Evolutionary conservation across 768 basidiomycete genomes (phyloP), one percentile per base, ranked within the genome.

Genomic region (Dentipellis fragilis): DNA sequence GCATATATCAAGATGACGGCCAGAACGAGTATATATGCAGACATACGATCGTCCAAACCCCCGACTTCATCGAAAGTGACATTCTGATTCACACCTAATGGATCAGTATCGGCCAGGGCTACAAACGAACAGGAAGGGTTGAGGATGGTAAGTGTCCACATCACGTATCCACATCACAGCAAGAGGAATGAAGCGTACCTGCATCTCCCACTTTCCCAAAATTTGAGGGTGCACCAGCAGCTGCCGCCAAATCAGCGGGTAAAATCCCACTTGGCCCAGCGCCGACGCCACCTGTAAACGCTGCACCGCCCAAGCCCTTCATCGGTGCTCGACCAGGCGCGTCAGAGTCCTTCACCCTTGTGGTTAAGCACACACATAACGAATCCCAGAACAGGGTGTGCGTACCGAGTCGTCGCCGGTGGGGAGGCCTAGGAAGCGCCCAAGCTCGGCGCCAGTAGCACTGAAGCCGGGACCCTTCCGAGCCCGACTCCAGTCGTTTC

Each of bases 41-140:
- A 21, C 84, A 66, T 63, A 93, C 93, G 95, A 54, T 92, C 89
- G 63, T 97, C 94, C 40, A 99, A 72, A 3, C 96, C 96, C 21
- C 96, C 96, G 23, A 98, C 91, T 71, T 93, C 91, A 63, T 96
- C 92, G 66, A 99, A 98, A 0, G 93, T 94, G 8, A 98, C 88
- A 60, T 89, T 91, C 61, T 84, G 80, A 63, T 94, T 93, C 8
- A 95, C 89, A 12, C 93, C 93, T 14, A 99, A 76, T 3, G 96
- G 96, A 70, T 99, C 96, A 2, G 90, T 88, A 66, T 99, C 96
- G 8, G 95, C 93, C 14, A 94, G 79, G 40, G 83, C 93, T 91
- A 58, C 47, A 54, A 45, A 39, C 52, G 47, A 40, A 47, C 58
- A 62, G 16, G 2, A 34, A 62, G 60, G 22, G 61, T 51, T 58